These are phyloP conservation scores for Crithidia expoeki DNA, from an alignment of 208 protist genomes.

Conservation along the genomic window DNA sequence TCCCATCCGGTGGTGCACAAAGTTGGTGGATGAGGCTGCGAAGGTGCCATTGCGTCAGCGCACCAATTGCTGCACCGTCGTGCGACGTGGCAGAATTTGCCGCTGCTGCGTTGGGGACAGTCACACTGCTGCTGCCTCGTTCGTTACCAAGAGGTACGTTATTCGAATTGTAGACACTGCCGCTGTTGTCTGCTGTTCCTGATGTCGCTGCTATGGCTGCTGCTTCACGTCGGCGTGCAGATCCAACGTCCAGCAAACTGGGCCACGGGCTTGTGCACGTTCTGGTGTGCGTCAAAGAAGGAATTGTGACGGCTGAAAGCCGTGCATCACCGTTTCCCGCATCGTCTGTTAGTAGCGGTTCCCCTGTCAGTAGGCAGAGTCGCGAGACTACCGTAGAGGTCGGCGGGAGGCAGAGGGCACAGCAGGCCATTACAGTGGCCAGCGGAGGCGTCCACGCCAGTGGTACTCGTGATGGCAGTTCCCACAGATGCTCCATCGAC, in stretches of 20 bases:
- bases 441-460: slow-evolving; percentile 25
- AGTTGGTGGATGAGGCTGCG: slow-evolving; percentile 24
- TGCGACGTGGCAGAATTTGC: neutral
- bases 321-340: neutral
- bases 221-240: neutral
- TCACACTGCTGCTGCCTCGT: too few species aligned
- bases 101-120: neutral
- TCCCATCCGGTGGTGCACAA: neutral
- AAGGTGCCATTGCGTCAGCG: slow-evolving; percentile 37
- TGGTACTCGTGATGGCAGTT: slow-evolving; percentile 24
- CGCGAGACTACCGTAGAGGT: slow-evolving; percentile 4
- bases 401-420: slow-evolving; percentile 22
- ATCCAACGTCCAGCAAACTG: slow-evolving; percentile 14
- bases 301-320: neutral
- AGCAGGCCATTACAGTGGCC: slow-evolving; percentile 32
- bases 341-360: neutral
- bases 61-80: slow-evolving; percentile 16
- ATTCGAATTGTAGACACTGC: too few species aligned
- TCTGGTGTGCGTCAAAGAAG: slow-evolving; percentile 2
- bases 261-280: slow-evolving; percentile 2
- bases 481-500: slow-evolving; percentile 34
- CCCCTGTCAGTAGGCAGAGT: slow-evolving; percentile 3
- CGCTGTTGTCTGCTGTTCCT: neutral
- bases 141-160: too few species aligned
- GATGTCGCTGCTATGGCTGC: neutral